Evolutionary conservation across 2,329 filamentous ascomycete species (phyloP).

Genomic region (Biscogniauxia marginata): DNA sequence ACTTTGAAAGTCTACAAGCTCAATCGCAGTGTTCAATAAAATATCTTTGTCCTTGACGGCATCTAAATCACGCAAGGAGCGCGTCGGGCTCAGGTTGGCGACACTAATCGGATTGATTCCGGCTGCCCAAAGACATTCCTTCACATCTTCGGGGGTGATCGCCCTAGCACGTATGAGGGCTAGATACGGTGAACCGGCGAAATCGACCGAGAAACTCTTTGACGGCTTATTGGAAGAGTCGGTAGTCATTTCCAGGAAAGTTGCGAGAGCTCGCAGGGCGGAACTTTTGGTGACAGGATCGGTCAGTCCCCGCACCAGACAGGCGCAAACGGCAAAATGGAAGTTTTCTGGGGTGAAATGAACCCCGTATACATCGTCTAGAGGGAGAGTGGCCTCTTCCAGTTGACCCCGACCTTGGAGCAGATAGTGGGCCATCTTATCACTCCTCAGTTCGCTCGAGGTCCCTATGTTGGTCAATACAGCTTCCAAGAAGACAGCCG

Average conservation of each 20-base stretch:
- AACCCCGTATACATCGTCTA: conserved; percentile 66
- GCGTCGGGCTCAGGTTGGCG: conserved; percentile 38
- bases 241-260: conserved; percentile 56
- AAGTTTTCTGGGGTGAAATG: conserved; percentile 64
- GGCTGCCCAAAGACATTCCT: conserved; percentile 61
- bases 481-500: conserved; percentile 63
- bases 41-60: conserved; percentile 59
- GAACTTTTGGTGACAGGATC: conserved; percentile 59
- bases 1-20: conserved; percentile 64
- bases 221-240: conserved; percentile 34
- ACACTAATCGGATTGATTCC: conserved; percentile 49
- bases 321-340: conserved; percentile 65
- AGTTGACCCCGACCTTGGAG: conserved; percentile 60
- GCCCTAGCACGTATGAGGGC: conserved; percentile 58
- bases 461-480: conserved; percentile 64
- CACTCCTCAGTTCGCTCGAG: conserved; percentile 57
- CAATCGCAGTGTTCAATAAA: conserved; percentile 61
- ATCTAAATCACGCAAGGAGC: conserved; percentile 43
- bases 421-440: conserved; percentile 58
- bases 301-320: conserved; percentile 61
- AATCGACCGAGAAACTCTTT: conserved; percentile 29
- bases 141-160: conserved; percentile 56
- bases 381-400: conserved; percentile 58
- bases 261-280: conserved; percentile 59
- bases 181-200: conserved; percentile 56